Percentiles rank a stretch among this genome's conserved stretches.
Conservation (phyloP, 1,139 yeast species). For the Pichia sp. region DNA sequence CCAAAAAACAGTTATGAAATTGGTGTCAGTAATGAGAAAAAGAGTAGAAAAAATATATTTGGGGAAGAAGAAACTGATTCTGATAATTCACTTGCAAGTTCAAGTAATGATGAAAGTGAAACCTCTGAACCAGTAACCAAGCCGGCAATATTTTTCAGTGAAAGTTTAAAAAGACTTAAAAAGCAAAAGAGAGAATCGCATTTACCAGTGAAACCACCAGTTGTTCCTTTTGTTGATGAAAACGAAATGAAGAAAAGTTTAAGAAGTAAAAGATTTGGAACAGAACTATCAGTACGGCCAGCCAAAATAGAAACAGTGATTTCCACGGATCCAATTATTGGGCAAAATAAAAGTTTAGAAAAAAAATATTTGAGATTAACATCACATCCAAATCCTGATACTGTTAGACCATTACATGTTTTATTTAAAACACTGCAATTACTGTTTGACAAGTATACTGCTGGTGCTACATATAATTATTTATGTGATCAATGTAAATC, state of each 20-base stretch:
- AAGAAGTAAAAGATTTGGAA: conserved; percentile 50
- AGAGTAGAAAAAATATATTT: conserved; percentile 19
- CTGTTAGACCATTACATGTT: conserved; percentile 67
- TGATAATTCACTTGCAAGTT: not conserved
- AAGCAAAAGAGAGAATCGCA: conserved; percentile 4
- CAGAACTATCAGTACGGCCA: conserved; percentile 26
- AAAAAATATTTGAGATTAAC: conserved; percentile 79
- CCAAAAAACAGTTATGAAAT: not conserved
- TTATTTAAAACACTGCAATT: conserved; percentile 52
- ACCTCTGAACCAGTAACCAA: not conserved
- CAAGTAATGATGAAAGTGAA: not conserved
- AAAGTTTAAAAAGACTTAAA: conserved; percentile 10
- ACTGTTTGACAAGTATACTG: conserved; percentile 49
- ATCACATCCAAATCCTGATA: conserved; percentile 82
- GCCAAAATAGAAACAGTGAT: conserved; percentile 5
- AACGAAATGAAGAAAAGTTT: conserved; percentile 18
- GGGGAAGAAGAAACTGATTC: conserved; percentile 19
- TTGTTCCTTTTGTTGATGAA: not conserved
- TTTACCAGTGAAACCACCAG: not conserved
- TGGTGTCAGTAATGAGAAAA: conserved; percentile 3
- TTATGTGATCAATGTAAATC: conserved; percentile 87
- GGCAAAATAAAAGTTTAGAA: conserved; percentile 59
- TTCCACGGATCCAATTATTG: conserved; percentile 41
- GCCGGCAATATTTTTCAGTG: conserved; percentile 3
- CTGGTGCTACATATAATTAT: conserved; percentile 58